These are phyloP conservation scores for Eragrostis nindensis DNA, from an alignment of 176 grass and related monocot genomes.

Conservation along the genomic window DNA sequence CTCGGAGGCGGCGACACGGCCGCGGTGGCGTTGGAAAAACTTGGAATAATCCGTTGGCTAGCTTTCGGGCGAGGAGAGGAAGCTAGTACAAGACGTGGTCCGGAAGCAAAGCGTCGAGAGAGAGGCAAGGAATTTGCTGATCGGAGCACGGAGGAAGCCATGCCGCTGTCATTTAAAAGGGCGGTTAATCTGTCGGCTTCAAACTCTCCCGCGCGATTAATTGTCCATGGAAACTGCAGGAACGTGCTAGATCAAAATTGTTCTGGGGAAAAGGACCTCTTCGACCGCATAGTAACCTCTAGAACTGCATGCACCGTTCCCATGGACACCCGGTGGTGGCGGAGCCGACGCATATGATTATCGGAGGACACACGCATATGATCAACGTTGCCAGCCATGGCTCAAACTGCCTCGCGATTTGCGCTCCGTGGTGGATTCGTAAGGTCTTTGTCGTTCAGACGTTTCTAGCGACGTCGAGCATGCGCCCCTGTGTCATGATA, in stretches of 20 bases:
- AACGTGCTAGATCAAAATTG: constrained; percentile 32
- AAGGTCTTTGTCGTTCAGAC: constrained; percentile 9
- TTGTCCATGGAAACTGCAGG: constrained; percentile 42
- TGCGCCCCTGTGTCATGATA: not conserved
- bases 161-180: constrained; percentile 23
- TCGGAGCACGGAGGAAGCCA: constrained; percentile 22
- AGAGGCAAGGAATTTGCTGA: constrained; percentile 60
- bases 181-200: constrained; percentile 1
- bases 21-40: constrained; percentile 3
- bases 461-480: constrained; percentile 17
- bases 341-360: constrained; percentile 17
- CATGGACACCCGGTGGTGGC: not conserved
- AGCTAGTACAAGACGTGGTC: constrained; percentile 46
- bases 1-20: not conserved
- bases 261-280: constrained; percentile 13
- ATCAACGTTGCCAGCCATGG: not conserved
- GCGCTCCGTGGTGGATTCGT: not conserved
- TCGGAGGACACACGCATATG: constrained; percentile 7
- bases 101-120: constrained; percentile 39
- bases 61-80: constrained; percentile 49
- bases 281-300: not conserved
- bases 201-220: constrained; percentile 1
- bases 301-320: not conserved
- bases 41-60: constrained; percentile 52
- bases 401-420: constrained; percentile 3